Conservation (phyloP, 1,139 yeast genomes). For the Yamadazyma oceani region DNA sequence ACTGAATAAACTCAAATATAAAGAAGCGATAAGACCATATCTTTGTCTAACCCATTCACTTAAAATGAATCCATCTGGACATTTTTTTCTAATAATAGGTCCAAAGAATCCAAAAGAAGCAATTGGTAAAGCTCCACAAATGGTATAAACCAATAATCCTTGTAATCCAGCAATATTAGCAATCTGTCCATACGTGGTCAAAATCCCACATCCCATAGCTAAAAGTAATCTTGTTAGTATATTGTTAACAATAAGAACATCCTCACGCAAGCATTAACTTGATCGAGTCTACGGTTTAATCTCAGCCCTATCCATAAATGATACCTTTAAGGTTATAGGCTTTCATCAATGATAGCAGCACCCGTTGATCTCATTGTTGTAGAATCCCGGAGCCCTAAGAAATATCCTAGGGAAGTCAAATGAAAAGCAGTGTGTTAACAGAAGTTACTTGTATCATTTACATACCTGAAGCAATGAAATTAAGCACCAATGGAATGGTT, state of each 20-base stretch:
- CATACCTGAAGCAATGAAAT: slow-evolving; percentile 88
- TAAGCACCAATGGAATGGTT: slow-evolving; percentile 79
- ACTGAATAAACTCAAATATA: slow-evolving; percentile 79
- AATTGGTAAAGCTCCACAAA: slow-evolving; percentile 84
- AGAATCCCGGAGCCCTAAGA: no score
- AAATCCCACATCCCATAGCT: slow-evolving; percentile 91
- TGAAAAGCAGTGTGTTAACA: neutral
- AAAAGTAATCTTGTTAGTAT: slow-evolving; percentile 19
- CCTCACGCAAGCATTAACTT: slow-evolving; percentile 91
- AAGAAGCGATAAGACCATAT: slow-evolving; percentile 69
- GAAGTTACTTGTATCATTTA: no score
- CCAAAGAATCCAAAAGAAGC: slow-evolving; percentile 79
- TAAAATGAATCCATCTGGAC: slow-evolving; percentile 89
- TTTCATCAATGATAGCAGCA: no score
- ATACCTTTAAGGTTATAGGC: no score
- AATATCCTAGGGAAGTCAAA: neutral
- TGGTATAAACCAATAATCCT: slow-evolving; percentile 78
- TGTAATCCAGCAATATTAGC: slow-evolving; percentile 86
- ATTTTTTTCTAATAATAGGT: slow-evolving; percentile 71
- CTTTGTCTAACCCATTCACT: slow-evolving; percentile 94
- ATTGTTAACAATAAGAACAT: slow-evolving; percentile 27
- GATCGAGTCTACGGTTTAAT: slow-evolving; percentile 84
- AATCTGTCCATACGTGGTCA: slow-evolving; percentile 83
- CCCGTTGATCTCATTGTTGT: slow-evolving; percentile 47
- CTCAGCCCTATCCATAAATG: slow-evolving; percentile 63